A percentile compares a stretch with the other conserved stretches of the same genome.
phyloP scores from a whole-genome alignment of 2,329 filamentous ascomycete genomes.

The Scleromitrula shiraiana region DNA sequence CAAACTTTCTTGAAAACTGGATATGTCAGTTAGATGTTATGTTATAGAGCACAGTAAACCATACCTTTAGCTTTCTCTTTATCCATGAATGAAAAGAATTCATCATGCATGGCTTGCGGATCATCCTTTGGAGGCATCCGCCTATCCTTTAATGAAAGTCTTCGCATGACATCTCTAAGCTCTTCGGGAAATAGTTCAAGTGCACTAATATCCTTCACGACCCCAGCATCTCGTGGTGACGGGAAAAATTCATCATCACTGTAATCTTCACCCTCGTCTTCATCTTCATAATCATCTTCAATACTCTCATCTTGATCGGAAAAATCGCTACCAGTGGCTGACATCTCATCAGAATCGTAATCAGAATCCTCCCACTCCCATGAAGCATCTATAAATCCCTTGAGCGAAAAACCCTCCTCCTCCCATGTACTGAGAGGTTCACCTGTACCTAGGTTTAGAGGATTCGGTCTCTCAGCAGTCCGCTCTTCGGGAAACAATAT shows the following conservation, averaged over 20 bases:
- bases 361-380: constrained; percentile 12
- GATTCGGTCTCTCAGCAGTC: background rate
- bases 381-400: constrained; percentile 10
- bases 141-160: background rate
- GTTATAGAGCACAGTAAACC: background rate
- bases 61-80: constrained; percentile 30
- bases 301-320: background rate
- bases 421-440: constrained; percentile 11
- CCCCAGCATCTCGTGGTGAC: background rate
- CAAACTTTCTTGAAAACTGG: constrained; percentile 35
- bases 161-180: background rate
- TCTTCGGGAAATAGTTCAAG: background rate
- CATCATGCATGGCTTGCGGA: constrained; percentile 12
- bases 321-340: background rate
- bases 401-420: constrained; percentile 12
- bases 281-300: background rate
- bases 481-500: constrained; percentile 35
- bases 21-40: background rate
- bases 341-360: background rate
- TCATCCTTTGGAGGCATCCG: background rate
- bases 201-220: background rate
- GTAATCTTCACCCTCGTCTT: constrained; percentile 2
- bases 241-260: background rate
- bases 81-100: constrained; percentile 28
- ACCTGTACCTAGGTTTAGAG: constrained; percentile 7